These are phyloP conservation scores for Lipomyces mesembrius DNA, from an alignment of 805 yeast genomes.

Conservation along the genomic window DNA sequence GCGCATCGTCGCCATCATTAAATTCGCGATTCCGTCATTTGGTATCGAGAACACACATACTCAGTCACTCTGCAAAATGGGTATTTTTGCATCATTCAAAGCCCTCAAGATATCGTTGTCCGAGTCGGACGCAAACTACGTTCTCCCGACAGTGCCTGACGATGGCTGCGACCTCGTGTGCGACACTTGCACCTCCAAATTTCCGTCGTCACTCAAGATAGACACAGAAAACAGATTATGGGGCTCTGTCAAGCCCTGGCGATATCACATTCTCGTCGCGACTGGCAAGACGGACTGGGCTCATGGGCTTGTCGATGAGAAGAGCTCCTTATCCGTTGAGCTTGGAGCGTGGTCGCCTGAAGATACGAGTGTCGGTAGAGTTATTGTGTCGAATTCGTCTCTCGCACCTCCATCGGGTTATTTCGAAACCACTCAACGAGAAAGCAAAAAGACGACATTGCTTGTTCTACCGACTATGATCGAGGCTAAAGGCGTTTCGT, in stretches of 20 bases:
- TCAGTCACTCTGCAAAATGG: conserved; percentile 12
- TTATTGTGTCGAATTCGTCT: conserved; percentile 62
- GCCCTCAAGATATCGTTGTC: neutral
- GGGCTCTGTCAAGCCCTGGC: conserved; percentile 71
- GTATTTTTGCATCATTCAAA: conserved; percentile 18
- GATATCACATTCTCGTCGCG: conserved; percentile 75
- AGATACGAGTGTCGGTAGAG: conserved; percentile 42
- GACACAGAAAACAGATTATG: conserved; percentile 57
- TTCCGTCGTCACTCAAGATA: conserved; percentile 57
- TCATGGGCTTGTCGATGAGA: conserved; percentile 65
- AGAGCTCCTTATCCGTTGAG: conserved; percentile 53
- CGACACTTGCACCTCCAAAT: conserved; percentile 57
- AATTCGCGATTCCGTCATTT: too few species aligned
- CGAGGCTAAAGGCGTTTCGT: conserved; percentile 61
- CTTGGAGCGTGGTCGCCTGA: conserved; percentile 45
- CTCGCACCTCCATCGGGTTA: conserved; percentile 52
- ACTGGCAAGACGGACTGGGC: conserved; percentile 88
- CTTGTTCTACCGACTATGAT: conserved; percentile 75
- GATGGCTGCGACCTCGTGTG: conserved; percentile 47
- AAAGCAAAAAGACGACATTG: conserved; percentile 59
- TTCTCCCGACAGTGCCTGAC: conserved; percentile 27
- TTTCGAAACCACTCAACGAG: conserved; percentile 51
- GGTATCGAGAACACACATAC: too few species aligned
- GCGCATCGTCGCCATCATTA: too few species aligned
- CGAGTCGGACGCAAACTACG: conserved; percentile 4